These are phyloP conservation scores for Candida buenavistaensis DNA, from an alignment of 1,139 yeast species.

Conservation along the genomic window DNA sequence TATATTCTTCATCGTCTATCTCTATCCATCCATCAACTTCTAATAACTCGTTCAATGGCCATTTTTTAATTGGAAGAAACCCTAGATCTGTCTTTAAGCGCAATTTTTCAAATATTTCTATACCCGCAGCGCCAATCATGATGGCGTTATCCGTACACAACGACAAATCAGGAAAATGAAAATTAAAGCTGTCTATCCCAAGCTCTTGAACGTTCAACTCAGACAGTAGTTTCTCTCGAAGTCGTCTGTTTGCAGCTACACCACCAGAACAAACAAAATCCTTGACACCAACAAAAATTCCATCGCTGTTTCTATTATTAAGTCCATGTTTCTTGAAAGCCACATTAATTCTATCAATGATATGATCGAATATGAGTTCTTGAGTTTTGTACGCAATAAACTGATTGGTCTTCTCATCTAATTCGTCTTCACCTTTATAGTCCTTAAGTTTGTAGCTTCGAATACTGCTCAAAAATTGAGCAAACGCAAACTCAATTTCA, in stretches of 20 bases:
- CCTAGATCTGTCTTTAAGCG: conserved; percentile 49
- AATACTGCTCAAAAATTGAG: conserved; percentile 68
- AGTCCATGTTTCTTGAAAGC: conserved; percentile 43
- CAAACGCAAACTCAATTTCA: conserved; percentile 58
- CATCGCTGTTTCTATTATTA: conserved; percentile 21
- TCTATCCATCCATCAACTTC: conserved; percentile 52
- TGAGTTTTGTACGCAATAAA: conserved; percentile 66
- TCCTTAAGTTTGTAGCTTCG: conserved; percentile 23
- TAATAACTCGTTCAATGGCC: conserved; percentile 64
- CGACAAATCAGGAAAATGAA: conserved; percentile 67
- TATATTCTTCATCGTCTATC: conserved; percentile 16
- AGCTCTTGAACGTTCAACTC: conserved; percentile 25
- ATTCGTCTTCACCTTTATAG: conserved; percentile 7
- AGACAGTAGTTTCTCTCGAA: conserved; percentile 51
- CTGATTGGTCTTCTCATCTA: conserved; percentile 24
- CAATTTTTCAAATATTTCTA: conserved; percentile 68
- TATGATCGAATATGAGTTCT: conserved; percentile 66
- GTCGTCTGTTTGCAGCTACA: conserved; percentile 72
- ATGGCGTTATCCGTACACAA: conserved; percentile 94
- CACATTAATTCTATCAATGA: conserved; percentile 60
- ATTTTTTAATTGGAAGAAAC: conserved; percentile 63
- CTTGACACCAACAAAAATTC: conserved; percentile 41
- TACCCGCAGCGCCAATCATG: conserved; percentile 98
- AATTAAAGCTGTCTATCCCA: conserved; percentile 15
- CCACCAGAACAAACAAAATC: conserved; percentile 90